Base-by-base conservation (phyloP, 2,329 filamentous ascomycete genomes). In the Fusarium odoratissimum region DNA sequence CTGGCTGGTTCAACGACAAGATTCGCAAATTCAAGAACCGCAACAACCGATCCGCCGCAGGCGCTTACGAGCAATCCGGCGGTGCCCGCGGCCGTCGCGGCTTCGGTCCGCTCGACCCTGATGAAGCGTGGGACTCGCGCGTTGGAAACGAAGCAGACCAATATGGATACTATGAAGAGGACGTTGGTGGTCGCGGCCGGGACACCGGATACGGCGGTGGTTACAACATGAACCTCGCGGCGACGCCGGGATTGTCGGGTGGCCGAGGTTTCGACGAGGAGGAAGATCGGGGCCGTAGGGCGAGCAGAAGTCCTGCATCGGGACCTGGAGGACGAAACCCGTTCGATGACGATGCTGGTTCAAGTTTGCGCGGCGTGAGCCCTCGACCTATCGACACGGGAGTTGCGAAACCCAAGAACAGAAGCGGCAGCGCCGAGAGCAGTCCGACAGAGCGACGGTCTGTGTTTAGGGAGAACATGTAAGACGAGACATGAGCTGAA, bases 71-170 rank as follows among this genome's bases (percentile, higher is more conserved):
- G 77, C 83, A 94, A 76, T 83, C 87, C 66, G 81, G 80, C 56
- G 81, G 81, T 60, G 77, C 77, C 38, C 83, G 83, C 49, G 83
- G 84, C 61, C 85, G 86, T 60, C 82, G 88, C 60, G 90, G 90
- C 28, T 91, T 92, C 80, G 90, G 91, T 4, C 86, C 90, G 8
- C 87, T 94, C 49, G 94, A 96, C 77, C 93, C 93, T 3, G 94
- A 97, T 79, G 93, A 95, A 78, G 93, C 93, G 4, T 97, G 94
- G 94, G 93, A 96, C 83, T 83, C 93, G 71, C 86, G 93, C 67
- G 93, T 97, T 8, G 93, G 92, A 64, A 87, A 90, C 75, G 93
- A 95, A 80, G 89, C 91, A 23, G 91, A 92, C 78, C 83, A 82
- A 17, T 91, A 91, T 79, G 89, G 88, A 28, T 93, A 93, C 81